Conservation (phyloP, 495 filamentous ascomycete species). For the Neurospora cerealis region DNA sequence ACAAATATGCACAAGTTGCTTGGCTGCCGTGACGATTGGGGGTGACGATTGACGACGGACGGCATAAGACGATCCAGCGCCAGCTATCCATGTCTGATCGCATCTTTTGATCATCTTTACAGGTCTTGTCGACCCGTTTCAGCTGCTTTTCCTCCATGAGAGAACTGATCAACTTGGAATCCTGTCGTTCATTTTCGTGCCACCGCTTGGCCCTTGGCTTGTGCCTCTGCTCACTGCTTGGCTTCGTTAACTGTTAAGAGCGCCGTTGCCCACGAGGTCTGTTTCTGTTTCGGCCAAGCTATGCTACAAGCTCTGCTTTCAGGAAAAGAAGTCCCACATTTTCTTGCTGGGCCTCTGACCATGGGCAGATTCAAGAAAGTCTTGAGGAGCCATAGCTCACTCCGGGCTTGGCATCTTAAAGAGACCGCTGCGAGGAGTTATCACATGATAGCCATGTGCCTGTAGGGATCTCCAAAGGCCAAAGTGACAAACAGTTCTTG, state of each 20-base stretch:
- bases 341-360: not conserved
- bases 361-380: not conserved
- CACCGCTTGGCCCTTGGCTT: not conserved
- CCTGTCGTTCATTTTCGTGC: not conserved
- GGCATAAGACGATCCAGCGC: not conserved
- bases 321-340: not conserved
- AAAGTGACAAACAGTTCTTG: not conserved
- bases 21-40: not conserved
- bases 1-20: not conserved
- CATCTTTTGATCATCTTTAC: not conserved
- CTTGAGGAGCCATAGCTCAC: not conserved
- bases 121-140: not conserved
- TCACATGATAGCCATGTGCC: not conserved
- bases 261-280: not conserved
- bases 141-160: not conserved
- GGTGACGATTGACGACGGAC: not conserved
- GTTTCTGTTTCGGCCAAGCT: not conserved
- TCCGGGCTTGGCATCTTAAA: not conserved
- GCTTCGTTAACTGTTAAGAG: not conserved
- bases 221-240: not conserved
- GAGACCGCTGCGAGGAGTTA: not conserved
- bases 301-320: not conserved
- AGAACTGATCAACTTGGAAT: not conserved
- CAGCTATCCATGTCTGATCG: not conserved
- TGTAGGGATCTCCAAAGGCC: not conserved